Evolutionary conservation across 768 basidiomycete genomes (phyloP), one percentile per base, ranked within the genome.

Genomic region (Mycena galericulata): DNA sequence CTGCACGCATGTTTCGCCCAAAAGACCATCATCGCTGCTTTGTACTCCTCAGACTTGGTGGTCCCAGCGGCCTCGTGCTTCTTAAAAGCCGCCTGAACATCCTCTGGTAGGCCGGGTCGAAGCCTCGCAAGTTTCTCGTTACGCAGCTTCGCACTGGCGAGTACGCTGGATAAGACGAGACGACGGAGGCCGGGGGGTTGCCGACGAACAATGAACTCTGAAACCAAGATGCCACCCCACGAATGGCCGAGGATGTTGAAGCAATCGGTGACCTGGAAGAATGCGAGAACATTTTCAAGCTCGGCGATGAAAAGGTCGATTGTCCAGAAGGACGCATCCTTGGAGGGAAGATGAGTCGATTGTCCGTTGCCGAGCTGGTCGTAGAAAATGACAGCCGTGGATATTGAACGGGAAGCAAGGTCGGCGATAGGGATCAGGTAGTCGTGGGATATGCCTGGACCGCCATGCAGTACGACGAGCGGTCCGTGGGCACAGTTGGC

Each of bases 321-420:
- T 4, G 80, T 84, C 86, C 87, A 88, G 75, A 89, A 89, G 24
- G 81, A 78, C 14, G 76, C 74, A 2, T 75, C 76, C 63, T 84
- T 86, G 54, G 84, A 80, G 18, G 74, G 81, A 45, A 87, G 79
- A 72, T 86, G 87, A 14, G 87, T 85, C 11, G 87, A 89, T n/a
- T 71, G 77, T 20, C 85, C 86, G 66, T 80, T 84, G 20, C 88
- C 88, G 40, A 89, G 62, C 68, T 89, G 89, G 72, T 88, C 86
- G 74, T 89, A 89, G 55, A 89, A 76, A 50, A 89, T 75, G 72
- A 88, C 80, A 34, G 87, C 30, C 4, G 47, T 51, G 85, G 46
- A 81, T 82, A 58, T 67, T 57, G 64, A 77, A 67, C 26, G 74
- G 15, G 70, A 65, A 29, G 79, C 72, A 46, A 87, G 79, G 53